A percentile compares a stretch with the other conserved stretches of the same genome.
Conservation (phyloP, 2,329 filamentous ascomycete species). For the Sarocladium brachiariae region DNA sequence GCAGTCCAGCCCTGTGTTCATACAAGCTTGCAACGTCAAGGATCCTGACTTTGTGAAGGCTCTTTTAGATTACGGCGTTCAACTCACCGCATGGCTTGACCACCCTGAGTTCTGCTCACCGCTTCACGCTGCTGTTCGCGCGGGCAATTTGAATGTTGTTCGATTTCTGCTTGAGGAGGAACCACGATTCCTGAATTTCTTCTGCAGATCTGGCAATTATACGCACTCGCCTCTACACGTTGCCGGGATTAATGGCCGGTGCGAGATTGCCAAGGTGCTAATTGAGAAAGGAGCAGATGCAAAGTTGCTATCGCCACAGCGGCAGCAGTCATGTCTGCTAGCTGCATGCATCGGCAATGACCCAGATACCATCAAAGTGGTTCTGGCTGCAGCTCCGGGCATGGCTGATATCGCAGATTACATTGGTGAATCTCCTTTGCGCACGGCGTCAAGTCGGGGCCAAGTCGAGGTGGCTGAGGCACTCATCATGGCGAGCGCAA, state of each 20-base stretch:
- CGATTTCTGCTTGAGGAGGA: slow-evolving; percentile 16
- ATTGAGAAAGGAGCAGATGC: slow-evolving; percentile 16
- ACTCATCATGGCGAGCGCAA: slow-evolving; percentile 17
- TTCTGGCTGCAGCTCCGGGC: slow-evolving; percentile 15
- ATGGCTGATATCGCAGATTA: slow-evolving; percentile 13
- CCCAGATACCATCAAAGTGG: slow-evolving; percentile 14
- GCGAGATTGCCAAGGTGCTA: slow-evolving; percentile 13
- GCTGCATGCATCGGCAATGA: slow-evolving; percentile 13
- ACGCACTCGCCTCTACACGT: slow-evolving; percentile 15
- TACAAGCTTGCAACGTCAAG: background rate
- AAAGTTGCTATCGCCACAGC: slow-evolving; percentile 11
- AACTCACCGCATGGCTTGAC: slow-evolving; percentile 13
- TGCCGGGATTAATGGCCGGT: slow-evolving; percentile 13
- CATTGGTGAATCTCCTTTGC: slow-evolving; percentile 14
- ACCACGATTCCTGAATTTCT: slow-evolving; percentile 15
- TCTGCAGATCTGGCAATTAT: slow-evolving; percentile 12
- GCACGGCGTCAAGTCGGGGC: slow-evolving; percentile 13
- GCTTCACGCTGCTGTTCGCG: slow-evolving; percentile 14
- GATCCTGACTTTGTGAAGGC: slow-evolving; percentile 13
- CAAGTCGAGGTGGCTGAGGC: slow-evolving; percentile 12
- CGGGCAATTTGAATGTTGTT: slow-evolving; percentile 13
- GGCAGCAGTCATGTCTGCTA: slow-evolving; percentile 15
- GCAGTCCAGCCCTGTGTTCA: background rate
- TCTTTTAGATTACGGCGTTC: slow-evolving; percentile 16
- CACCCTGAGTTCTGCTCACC: slow-evolving; percentile 11